Evolutionary conservation across 2,329 filamentous ascomycete genomes (phyloP), one percentile per base, ranked within the genome.

Genomic region (Fonsecaea erecta): DNA sequence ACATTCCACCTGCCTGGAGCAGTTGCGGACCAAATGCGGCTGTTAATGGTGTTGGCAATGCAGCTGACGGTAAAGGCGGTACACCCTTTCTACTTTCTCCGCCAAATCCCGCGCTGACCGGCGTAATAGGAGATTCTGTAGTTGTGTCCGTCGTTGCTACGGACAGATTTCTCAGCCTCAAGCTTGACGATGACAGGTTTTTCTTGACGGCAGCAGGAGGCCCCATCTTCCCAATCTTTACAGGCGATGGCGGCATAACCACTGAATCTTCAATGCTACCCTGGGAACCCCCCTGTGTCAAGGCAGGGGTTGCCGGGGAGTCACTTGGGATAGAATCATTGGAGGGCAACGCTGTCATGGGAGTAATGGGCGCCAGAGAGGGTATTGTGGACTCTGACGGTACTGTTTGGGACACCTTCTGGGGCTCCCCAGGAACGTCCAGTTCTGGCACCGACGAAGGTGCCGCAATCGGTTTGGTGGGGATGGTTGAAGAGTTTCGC

Each of bases 101-200:
- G 32, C 80, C 84, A 74, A 92, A 91, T 6, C 85, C 86, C 62
- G 85, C 87, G 74, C 86, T 92, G 65, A 89, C 83, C 0, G 93
- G 91, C 0, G 92, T 96, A 30, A 84, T 85, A 3, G 90, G 88
- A 1, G 91, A 93, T 55, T 85, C 81, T 54, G 92, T 90, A 1
- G 85, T 86, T 3, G 82, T 82, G 64, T 87, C 85, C 3, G 82
- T 82, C 34, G 83, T 86, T 5, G 85, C 83, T 59, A 85, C 78
- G 12, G 92, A 93, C 72, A 93, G 81, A 68, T 92, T 93, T 56
- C 92, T 87, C 64, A 86, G 91, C 70, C 85, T 86, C 55, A 91
- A 76, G 71, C 89, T 91, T 0, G 88, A 88, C 0, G 88, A 88
- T 0, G 90, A 91, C 69, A 88, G 87, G 67, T 89, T 90, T 77